Evolutionary conservation across 805 yeast genomes (phyloP).

Genomic region (Yamadazyma nakazawae): DNA sequence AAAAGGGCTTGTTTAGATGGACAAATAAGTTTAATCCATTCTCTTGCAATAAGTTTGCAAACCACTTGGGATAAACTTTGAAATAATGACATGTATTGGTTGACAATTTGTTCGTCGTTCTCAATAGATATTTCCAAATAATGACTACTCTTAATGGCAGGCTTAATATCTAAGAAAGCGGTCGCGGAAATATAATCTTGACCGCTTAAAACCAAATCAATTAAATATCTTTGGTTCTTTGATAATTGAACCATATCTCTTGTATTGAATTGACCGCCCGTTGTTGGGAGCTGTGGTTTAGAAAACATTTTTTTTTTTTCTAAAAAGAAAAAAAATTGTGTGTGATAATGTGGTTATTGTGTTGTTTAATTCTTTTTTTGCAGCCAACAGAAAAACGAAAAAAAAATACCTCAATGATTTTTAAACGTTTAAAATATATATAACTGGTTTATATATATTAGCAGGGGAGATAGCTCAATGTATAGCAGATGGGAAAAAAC

Average conservation of each 20-base stretch:
- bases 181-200: slow-evolving; percentile 1
- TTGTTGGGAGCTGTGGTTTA: neutral
- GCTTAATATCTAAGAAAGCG: slow-evolving; percentile 13
- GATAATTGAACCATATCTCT: neutral
- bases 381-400: neutral
- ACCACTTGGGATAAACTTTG: slow-evolving; percentile 20
- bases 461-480: neutral
- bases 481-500: neutral
- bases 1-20: slow-evolving; percentile 61
- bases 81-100: slow-evolving; percentile 19
- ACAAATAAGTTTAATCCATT: slow-evolving; percentile 64
- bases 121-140: slow-evolving; percentile 1
- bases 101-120: slow-evolving; percentile 6
- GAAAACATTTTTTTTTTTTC: neutral
- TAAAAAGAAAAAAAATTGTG: neutral
- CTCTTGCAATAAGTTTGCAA: slow-evolving; percentile 62
- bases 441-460: too few species aligned
- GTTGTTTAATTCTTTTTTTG: neutral
- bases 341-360: neutral
- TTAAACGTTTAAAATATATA: too few species aligned
- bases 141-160: slow-evolving; percentile 2
- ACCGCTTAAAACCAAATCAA: slow-evolving; percentile 9
- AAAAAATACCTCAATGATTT: too few species aligned
- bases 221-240: slow-evolving; percentile 9
- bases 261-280: neutral